phyloP scores from a whole-genome alignment of 306 rosid species.

The Dalbergia cochinchinensis region DNA sequence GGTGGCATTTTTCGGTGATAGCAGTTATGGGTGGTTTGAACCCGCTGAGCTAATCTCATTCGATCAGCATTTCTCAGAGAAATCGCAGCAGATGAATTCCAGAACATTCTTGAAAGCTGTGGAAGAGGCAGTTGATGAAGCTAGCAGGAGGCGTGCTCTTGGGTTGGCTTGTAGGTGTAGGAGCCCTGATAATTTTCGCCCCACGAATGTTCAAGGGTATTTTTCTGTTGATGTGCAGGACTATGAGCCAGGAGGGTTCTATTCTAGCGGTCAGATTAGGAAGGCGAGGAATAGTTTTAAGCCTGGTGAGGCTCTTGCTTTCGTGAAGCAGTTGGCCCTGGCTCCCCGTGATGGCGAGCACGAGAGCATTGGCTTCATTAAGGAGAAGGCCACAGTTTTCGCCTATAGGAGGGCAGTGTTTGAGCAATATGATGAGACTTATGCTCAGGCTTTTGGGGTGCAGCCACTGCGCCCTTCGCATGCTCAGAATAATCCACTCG shows the following conservation, averaged over 20 bases:
- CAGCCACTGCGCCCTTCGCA: slow-evolving; percentile 63
- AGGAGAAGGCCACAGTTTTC: slow-evolving; percentile 70
- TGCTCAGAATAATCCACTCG: slow-evolving; percentile 35
- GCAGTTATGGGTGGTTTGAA: slow-evolving; percentile 99
- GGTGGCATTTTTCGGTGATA: slow-evolving; percentile 96
- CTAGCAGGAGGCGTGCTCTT: slow-evolving; percentile 74
- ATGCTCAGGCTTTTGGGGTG: slow-evolving; percentile 93
- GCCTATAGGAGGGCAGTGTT: slow-evolving; percentile 72
- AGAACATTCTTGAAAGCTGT: slow-evolving; percentile 78
- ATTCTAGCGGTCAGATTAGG: slow-evolving; percentile 71
- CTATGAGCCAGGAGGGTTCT: slow-evolving; percentile 77
- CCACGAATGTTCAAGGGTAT: slow-evolving; percentile 65
- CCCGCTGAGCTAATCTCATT: slow-evolving; percentile 85
- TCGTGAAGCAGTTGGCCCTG: slow-evolving; percentile 77
- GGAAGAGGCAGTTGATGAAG: slow-evolving; percentile 96
- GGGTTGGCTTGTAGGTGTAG: slow-evolving; percentile 84
- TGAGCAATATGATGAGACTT: slow-evolving; percentile 93
- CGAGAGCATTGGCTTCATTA: slow-evolving; percentile 59
- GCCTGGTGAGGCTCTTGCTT: slow-evolving; percentile 67
- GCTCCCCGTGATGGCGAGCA: slow-evolving; percentile 62
- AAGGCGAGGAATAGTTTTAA: slow-evolving; percentile 69
- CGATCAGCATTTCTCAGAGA: slow-evolving; percentile 74
- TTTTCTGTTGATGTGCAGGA: slow-evolving; percentile 83
- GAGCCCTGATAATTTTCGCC: slow-evolving; percentile 63
- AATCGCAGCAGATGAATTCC: slow-evolving; percentile 74